Evolutionary conservation across 768 basidiomycete species (phyloP), one percentile per base, ranked within the genome.

Genomic region (Lactarius quietus): DNA sequence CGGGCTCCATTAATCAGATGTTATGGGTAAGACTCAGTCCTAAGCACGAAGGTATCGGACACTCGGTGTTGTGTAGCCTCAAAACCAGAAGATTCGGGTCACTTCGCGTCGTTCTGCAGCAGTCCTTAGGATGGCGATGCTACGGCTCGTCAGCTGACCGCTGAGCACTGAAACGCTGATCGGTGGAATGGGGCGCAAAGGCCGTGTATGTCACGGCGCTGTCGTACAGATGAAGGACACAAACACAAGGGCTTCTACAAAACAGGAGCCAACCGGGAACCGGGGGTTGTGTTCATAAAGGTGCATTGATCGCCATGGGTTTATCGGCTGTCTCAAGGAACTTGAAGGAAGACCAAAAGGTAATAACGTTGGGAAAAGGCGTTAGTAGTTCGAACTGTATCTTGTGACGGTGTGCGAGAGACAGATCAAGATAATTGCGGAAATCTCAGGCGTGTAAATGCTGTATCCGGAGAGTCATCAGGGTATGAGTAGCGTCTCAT

Each of bases 141-240:
- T 29, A 54, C 18, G 28, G 15, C 26, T 28, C 7, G 54, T 55
- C 23, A 28, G 28, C 31, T 48, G 51, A 36, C 10, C 45, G 28
- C 31, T 48, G 51, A 36, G 17, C 45, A 23, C 20, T 65, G 59
- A 61, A 65, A 65, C 59, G 14, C 26, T 48, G 43, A 65, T 60
- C 29, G n/a, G 52, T 26, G 15, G 6, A n/a, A 60, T 38, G 64
- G 55, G 28, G 35, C 59, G 41, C 36, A 35, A 35, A 48, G 45
- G n/a, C 6, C 41, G 31, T 12, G 39, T 52, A 17, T 33, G 45
- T 10, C n/a, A 39, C 12, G 4, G 28, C 20, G 33, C 29, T 12
- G 45, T 8, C 31, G 12, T 10, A 31, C 14, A 55, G 20, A 51
- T 18, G n/a, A 38, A 36, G 33, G 29, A 43, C 17, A 15, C 15